Conservation (phyloP, 1,284 basidiomycete genomes). For the Amylostereum areolatum region DNA sequence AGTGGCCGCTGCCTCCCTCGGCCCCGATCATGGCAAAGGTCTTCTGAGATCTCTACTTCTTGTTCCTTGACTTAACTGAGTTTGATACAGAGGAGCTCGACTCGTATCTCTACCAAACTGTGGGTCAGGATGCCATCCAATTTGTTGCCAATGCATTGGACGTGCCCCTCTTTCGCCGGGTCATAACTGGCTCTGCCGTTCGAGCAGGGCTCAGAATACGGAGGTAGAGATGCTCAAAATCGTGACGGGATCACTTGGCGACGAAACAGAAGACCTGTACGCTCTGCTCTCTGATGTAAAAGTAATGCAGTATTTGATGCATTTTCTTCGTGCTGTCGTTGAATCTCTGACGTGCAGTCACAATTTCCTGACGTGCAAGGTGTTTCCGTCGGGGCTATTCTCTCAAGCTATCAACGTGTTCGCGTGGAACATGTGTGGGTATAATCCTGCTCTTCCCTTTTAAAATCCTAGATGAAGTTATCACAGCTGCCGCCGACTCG, state of each 20-base stretch:
- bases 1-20: constrained; percentile 84
- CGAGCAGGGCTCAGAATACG: constrained; percentile 86
- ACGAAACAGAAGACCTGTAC: constrained; percentile 96
- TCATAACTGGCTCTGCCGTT: constrained; percentile 79
- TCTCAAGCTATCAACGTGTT: constrained; percentile 96
- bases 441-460: too few species aligned
- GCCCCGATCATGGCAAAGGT: constrained; percentile 85
- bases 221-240: constrained; percentile 45
- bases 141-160: constrained; percentile 82
- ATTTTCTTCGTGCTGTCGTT: background rate
- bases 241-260: constrained; percentile 55
- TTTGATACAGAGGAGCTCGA: constrained; percentile 84
- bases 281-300: constrained; percentile 75
- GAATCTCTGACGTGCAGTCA: constrained; percentile 34
- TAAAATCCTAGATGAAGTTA: background rate
- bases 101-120: constrained; percentile 98
- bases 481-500: constrained; percentile 73
- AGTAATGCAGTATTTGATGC: constrained; percentile 35
- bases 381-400: constrained; percentile 92
- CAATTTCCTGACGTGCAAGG: constrained; percentile 82
- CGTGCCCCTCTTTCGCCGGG: constrained; percentile 79
- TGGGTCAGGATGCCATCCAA: constrained; percentile 92
- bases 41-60: constrained; percentile 9
- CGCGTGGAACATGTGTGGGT: constrained; percentile 95
- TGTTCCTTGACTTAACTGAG: constrained; percentile 3